Conservation (phyloP, 2,329 filamentous ascomycete species). For the Aspergillus ibericus region DNA sequence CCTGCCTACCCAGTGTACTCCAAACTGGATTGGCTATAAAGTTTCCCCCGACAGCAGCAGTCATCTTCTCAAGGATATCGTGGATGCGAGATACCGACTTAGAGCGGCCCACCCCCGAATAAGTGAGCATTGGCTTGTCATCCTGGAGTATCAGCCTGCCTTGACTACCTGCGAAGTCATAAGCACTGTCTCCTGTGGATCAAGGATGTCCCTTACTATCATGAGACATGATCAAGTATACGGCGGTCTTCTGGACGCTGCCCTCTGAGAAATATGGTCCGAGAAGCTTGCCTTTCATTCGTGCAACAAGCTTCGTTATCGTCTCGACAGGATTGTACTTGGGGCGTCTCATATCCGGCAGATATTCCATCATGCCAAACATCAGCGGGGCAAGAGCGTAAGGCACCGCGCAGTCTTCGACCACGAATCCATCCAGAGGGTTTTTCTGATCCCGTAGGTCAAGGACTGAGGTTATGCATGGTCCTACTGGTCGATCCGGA, state of each 20-base stretch:
- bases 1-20: constrained; percentile 28
- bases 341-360: background rate
- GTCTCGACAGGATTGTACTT: background rate
- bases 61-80: constrained; percentile 7
- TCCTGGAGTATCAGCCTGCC: constrained; percentile 53
- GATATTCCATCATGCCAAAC: constrained; percentile 49
- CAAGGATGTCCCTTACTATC: constrained; percentile 59
- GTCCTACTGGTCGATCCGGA: background rate
- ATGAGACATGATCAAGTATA: constrained; percentile 68
- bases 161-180: background rate
- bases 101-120: constrained; percentile 11
- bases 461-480: constrained; percentile 4
- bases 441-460: constrained; percentile 3
- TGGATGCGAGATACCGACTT: constrained; percentile 19
- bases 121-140: constrained; percentile 43
- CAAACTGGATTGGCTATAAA: constrained; percentile 31
- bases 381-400: constrained; percentile 28
- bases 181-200: constrained; percentile 33
- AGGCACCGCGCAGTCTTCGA: constrained; percentile 4
- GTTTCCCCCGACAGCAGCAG: constrained; percentile 23
- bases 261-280: constrained; percentile 60
- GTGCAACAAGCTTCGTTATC: background rate
- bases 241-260: constrained; percentile 60
- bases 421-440: background rate
- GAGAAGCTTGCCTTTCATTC: background rate